Percentiles rank a stretch among this genome's conserved stretches.
Conservation (phyloP, 768 basidiomycete genomes). For the Russula earlei region DNA sequence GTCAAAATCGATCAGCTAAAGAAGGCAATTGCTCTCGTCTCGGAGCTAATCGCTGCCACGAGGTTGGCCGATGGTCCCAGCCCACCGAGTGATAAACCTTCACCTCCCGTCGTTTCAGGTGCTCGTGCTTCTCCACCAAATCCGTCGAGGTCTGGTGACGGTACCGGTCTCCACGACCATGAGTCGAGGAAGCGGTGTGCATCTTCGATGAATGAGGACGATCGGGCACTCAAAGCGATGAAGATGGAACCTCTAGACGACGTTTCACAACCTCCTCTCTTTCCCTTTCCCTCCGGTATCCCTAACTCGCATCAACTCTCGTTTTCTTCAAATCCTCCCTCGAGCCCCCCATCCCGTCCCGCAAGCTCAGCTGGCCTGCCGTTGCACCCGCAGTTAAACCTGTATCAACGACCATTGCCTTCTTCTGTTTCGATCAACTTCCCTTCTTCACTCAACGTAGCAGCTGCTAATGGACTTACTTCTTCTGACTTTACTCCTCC, state of each 20-base stretch:
- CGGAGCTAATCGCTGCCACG: conserved; percentile 43
- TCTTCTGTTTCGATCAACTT: conserved; percentile 18
- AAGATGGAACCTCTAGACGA: conserved; percentile 44
- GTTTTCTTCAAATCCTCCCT: conserved; percentile 20
- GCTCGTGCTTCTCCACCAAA: conserved; percentile 19
- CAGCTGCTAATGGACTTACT: conserved; percentile 16
- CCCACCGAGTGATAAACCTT: conserved; percentile 24
- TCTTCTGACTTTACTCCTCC: conserved; percentile 21
- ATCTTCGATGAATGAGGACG: conserved; percentile 36
- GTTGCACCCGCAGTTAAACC: conserved; percentile 21
- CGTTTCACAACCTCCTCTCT: conserved; percentile 21
- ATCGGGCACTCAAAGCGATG: conserved; percentile 36
- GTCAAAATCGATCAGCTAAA: conserved; percentile 47
- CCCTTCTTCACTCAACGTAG: conserved; percentile 21
- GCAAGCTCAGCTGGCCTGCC: conserved; percentile 26
- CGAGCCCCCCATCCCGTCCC: conserved; percentile 25
- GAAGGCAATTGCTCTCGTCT: conserved; percentile 42
- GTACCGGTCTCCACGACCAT: conserved; percentile 30
- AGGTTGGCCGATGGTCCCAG: conserved; percentile 28
- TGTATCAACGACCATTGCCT: conserved; percentile 4
- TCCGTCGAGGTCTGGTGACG: conserved; percentile 11
- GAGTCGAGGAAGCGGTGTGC: conserved; percentile 43
- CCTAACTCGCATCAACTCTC: conserved; percentile 13
- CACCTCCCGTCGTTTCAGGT: conserved; percentile 7
- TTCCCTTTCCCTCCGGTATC: conserved; percentile 17